phyloP scores from a whole-genome alignment of 208 protist species.

The Crithidia thermophila region DNA sequence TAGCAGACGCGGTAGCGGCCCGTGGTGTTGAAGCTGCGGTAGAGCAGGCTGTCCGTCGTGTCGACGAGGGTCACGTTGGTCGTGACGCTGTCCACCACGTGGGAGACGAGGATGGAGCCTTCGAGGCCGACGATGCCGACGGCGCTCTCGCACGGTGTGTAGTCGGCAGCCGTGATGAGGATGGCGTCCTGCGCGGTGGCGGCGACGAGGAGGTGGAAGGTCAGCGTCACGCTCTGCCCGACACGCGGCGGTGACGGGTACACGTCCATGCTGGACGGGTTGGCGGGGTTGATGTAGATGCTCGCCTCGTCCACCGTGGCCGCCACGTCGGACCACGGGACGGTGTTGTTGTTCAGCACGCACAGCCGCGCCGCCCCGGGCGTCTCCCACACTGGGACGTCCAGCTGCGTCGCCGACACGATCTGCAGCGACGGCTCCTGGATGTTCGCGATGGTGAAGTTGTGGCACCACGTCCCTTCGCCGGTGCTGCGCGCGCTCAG shows the following conservation, averaged over 20 bases:
- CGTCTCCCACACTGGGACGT: conserved; percentile 72
- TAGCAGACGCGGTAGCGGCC: conserved; percentile 84
- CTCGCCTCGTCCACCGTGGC: conserved; percentile 36
- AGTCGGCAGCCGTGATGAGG: conserved; percentile 42
- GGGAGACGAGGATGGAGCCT: conserved; percentile 37
- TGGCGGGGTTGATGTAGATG: conserved; percentile 48
- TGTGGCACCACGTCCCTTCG: conserved; percentile 87
- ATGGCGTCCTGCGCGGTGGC: conserved; percentile 57
- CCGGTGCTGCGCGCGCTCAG: conserved; percentile 46
- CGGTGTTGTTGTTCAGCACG: conserved; percentile 31
- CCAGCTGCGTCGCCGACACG: conserved; percentile 41
- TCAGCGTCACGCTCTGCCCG: conserved; percentile 85
- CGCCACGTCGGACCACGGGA: conserved; percentile 69
- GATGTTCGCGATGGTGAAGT: conserved; percentile 67
- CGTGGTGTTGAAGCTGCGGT: conserved; percentile 77
- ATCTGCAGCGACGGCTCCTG: conserved; percentile 62
- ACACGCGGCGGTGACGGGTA: conserved; percentile 81
- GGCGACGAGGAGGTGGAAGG: conserved; percentile 59
- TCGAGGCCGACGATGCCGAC: conserved; percentile 41
- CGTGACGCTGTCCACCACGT: conserved; percentile 36
- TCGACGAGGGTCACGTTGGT: conserved; percentile 66
- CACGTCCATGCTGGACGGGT: conserved; percentile 60
- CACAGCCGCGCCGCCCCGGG: conserved; percentile 68
- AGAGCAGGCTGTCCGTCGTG: conserved; percentile 62
- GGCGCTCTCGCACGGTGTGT: conserved; percentile 55